Evolutionary conservation across 805 yeast species (phyloP).

Genomic region (Myxozyma lipomycoides): DNA sequence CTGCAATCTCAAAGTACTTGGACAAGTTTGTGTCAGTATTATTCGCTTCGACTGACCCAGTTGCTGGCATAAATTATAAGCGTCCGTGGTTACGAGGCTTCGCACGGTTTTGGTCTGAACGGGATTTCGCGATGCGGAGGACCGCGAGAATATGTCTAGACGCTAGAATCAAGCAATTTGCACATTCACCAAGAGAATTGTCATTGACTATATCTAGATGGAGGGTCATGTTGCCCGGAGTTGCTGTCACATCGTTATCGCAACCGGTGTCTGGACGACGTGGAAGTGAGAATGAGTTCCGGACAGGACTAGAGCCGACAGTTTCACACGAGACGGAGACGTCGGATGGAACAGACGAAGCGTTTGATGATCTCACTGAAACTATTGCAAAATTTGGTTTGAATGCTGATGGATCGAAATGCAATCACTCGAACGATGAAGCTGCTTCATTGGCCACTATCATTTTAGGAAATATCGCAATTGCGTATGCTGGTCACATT

Average conservation of each 20-base stretch:
- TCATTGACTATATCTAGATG: conserved; percentile 25
- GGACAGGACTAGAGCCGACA: conserved; percentile 9
- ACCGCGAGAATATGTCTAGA: conserved; percentile 18
- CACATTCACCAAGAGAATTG: conserved; percentile 16
- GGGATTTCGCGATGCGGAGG: conserved; percentile 5
- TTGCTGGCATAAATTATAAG: conserved; percentile 12
- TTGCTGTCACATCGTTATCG: background rate
- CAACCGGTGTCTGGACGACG: background rate
- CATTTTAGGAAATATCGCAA: conserved; percentile 21
- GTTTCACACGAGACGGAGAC: conserved; percentile 5
- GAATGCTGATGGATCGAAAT: conserved; percentile 1
- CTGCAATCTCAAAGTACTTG: conserved; percentile 1
- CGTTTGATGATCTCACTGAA: conserved; percentile 11
- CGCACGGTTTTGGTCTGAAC: conserved; percentile 24
- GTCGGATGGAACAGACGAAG: conserved; percentile 10
- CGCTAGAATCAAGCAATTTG: conserved; percentile 17
- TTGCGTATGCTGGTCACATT: conserved; percentile 8
- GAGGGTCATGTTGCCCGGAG: conserved; percentile 24
- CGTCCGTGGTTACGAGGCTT: conserved; percentile 28
- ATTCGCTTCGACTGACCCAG: conserved; percentile 8
- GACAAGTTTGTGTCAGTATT: conserved; percentile 14
- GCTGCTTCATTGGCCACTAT: conserved; percentile 14
- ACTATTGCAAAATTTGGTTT: conserved; percentile 1
- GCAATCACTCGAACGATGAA: conserved; percentile 12
- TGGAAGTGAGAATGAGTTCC: conserved; percentile 4